phyloP scores from a whole-genome alignment of 306 rosid genomes.

The Astragalus glycyphyllos region DNA sequence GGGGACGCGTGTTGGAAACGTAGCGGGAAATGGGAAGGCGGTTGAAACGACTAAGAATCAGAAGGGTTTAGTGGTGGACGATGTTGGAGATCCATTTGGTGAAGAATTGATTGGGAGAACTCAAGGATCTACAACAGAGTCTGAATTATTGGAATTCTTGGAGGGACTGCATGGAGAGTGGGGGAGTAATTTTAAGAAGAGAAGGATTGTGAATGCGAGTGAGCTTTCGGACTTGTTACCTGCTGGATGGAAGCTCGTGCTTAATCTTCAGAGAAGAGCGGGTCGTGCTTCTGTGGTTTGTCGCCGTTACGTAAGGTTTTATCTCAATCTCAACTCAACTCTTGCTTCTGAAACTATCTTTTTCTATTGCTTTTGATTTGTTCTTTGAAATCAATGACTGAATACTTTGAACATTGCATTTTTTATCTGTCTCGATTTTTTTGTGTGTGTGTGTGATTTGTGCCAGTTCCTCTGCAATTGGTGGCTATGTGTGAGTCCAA shows the following conservation, averaged over 20 bases:
- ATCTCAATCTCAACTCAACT: constrained; percentile 14
- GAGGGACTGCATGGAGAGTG: constrained; percentile 68
- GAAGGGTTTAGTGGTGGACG: constrained; percentile 48
- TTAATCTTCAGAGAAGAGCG: constrained; percentile 58
- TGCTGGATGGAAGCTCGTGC: constrained; percentile 66
- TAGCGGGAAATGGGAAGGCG: background rate
- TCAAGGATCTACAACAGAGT: constrained; percentile 59
- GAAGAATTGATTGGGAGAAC: constrained; percentile 70
- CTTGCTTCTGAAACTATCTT: background rate
- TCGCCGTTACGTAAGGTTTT: constrained; percentile 74
- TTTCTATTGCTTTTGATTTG: constrained; percentile 16
- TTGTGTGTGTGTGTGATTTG: background rate
- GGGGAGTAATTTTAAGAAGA: constrained; percentile 71
- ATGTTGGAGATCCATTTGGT: constrained; percentile 55
- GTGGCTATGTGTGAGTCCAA: constrained; percentile 3
- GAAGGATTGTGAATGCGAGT: constrained; percentile 65
- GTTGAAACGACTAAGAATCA: constrained; percentile 22
- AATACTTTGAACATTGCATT: background rate
- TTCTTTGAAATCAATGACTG: constrained; percentile 13
- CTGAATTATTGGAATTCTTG: constrained; percentile 59
- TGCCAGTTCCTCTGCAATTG: background rate
- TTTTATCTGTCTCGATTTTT: background rate
- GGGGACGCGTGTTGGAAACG: constrained; percentile 22
- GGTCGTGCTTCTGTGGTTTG: constrained; percentile 53
- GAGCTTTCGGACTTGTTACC: constrained; percentile 58